Base-by-base conservation (phyloP, 768 basidiomycete species). In the Pholiota conissans region DNA sequence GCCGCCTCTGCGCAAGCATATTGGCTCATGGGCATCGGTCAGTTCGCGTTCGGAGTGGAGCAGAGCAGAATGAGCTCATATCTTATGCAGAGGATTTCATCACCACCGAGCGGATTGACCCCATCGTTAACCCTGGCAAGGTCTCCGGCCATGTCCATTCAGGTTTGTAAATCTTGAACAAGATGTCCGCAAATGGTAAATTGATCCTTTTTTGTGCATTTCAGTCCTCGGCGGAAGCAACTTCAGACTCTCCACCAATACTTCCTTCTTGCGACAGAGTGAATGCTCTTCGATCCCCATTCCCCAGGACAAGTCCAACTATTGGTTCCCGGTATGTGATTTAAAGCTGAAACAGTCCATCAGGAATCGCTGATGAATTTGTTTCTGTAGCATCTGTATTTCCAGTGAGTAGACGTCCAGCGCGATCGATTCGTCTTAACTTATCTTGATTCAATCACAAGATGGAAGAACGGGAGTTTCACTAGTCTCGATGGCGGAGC, bases 221-320 rank as follows among this genome's bases (percentile, higher is more conserved):
- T 27, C 18, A 82, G 81, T 82, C 50, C 63, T 81, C 52, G 83
- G 83, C 28, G 82, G 82, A 3, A 81, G 79, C 69, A 81, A 82
- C 61, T 82, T 84, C 67, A 71, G 79, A 39, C 65, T 74, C 58
- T 63, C 64, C 30, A 74, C 74, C 30, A 74, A 70, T 61, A 82
- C 81, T 1, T 71, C 72, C 11, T 59, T 53, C 9, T 72, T 84
- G 24, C 71, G 78, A 37, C 57, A 78, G 56, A 83, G 82, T 62
- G 60, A 76, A 63, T 84, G 83, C 63, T 79, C 81, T 2, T 79
- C 82, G n/a, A 72, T 78, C 56, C 81, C 81, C 35, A 82, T 84
- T 63, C 71, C 73, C 14, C 70, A 84, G 68, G 81, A 83, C 69
- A 80, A 82, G 61, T 81, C 79, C 18, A 75, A 72, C 50, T 83